Evolutionary conservation across 2,329 filamentous ascomycete species (phyloP).

Genomic region (Juglanconis sp.): DNA sequence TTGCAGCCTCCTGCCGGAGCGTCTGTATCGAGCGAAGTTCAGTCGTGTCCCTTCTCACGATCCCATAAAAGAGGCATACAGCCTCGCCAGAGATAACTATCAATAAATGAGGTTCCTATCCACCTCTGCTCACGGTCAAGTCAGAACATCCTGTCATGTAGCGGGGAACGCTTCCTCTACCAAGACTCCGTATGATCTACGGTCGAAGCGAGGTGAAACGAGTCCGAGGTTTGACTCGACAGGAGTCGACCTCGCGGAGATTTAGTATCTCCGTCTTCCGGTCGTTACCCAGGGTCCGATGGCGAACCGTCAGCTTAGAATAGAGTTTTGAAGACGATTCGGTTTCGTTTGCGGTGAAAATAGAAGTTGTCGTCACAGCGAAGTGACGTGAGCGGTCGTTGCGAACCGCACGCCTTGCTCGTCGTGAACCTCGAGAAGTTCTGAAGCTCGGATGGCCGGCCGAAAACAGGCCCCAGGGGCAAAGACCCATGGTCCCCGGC

Average conservation of each 20-base stretch:
- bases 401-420: too few species aligned
- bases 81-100: constrained; percentile 29
- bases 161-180: too few species aligned
- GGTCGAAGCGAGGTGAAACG: constrained; percentile 1
- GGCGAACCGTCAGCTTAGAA: not conserved
- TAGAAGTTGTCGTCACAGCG: not conserved
- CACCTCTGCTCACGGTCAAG: not conserved
- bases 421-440: too few species aligned
- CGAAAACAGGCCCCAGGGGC: constrained; percentile 1
- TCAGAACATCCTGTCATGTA: not conserved
- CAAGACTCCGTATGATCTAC: not conserved
- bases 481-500: not conserved
- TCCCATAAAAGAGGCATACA: constrained; percentile 34
- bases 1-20: constrained; percentile 31
- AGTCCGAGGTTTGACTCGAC: not conserved
- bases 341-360: not conserved
- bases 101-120: not conserved
- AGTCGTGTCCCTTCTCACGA: constrained; percentile 28
- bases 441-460: not conserved
- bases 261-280: not conserved
- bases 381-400: not conserved
- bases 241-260: not conserved
- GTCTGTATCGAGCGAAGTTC: constrained; percentile 29
- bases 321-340: not conserved
- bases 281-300: not conserved